Evolutionary conservation across 1,284 basidiomycete genomes (phyloP).

Genomic region (Volvariella volvacea): DNA sequence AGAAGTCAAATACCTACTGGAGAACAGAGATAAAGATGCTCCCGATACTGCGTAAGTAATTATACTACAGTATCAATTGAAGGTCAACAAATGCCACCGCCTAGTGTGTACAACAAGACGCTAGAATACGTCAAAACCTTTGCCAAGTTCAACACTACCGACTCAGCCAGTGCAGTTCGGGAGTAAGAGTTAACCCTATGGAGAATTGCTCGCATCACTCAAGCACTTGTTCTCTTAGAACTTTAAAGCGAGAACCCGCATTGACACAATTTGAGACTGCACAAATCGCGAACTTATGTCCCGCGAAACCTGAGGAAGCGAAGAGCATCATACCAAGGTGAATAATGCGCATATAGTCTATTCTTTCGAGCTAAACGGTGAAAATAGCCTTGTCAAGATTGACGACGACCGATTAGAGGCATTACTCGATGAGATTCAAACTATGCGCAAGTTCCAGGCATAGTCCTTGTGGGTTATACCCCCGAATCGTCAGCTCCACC

Average conservation of each 20-base stretch:
- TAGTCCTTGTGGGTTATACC: constrained; percentile 25
- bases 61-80: neutral
- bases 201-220: neutral
- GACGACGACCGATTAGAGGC: constrained; percentile 82
- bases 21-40: constrained; percentile 78
- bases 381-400: constrained; percentile 69
- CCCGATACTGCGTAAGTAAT: constrained; percentile 72
- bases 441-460: constrained; percentile 83
- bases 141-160: constrained; percentile 82
- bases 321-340: constrained; percentile 89
- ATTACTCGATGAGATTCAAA: constrained; percentile 81
- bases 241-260: constrained; percentile 65
- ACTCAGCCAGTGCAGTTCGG: constrained; percentile 83
- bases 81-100: too few relatives aligned
- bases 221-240: constrained; percentile 35
- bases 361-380: constrained; percentile 2
- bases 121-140: constrained; percentile 89
- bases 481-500: too few relatives aligned
- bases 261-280: constrained; percentile 89
- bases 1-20: constrained; percentile 85
- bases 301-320: constrained; percentile 83
- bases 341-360: constrained; percentile 8
- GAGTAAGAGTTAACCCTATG: constrained; percentile 47
- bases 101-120: constrained; percentile 92
- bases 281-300: constrained; percentile 87